Evolutionary conservation across 2,329 filamentous ascomycete genomes (phyloP).

Genomic region (Phyllosticta capitalensis): DNA sequence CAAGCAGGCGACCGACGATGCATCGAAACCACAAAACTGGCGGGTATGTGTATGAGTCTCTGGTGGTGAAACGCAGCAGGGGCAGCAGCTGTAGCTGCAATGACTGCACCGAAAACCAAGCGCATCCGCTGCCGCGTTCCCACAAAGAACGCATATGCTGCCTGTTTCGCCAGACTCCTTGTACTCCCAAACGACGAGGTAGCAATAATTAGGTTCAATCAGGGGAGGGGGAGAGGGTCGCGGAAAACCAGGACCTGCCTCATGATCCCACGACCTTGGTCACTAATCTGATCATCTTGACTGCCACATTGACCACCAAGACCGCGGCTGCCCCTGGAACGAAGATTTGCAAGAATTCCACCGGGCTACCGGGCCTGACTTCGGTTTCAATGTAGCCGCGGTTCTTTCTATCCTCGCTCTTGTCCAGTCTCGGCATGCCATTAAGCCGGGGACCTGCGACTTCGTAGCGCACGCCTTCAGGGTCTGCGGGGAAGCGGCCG

Average conservation of each 20-base stretch:
- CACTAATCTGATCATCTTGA: constrained; percentile 1
- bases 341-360: constrained; percentile 38
- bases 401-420: neutral
- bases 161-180: neutral
- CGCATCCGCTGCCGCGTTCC: neutral
- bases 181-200: neutral
- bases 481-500: constrained; percentile 72
- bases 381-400: constrained; percentile 39
- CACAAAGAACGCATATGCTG: neutral
- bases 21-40: no score
- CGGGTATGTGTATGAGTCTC: no score
- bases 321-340: constrained; percentile 12
- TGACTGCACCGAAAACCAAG: no score
- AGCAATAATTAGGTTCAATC: neutral
- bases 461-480: constrained; percentile 4
- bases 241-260: neutral
- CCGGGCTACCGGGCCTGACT: constrained; percentile 28
- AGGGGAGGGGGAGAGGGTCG: neutral
- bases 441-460: neutral
- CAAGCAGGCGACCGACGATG: no score
- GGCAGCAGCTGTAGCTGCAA: no score
- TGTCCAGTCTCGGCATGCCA: constrained; percentile 2
- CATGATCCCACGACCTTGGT: neutral
- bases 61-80: no score
- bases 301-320: constrained; percentile 5